These are phyloP conservation scores for Plasmopara halstedii DNA, from an alignment of 352 stramenopile species.

Conservation along the genomic window DNA sequence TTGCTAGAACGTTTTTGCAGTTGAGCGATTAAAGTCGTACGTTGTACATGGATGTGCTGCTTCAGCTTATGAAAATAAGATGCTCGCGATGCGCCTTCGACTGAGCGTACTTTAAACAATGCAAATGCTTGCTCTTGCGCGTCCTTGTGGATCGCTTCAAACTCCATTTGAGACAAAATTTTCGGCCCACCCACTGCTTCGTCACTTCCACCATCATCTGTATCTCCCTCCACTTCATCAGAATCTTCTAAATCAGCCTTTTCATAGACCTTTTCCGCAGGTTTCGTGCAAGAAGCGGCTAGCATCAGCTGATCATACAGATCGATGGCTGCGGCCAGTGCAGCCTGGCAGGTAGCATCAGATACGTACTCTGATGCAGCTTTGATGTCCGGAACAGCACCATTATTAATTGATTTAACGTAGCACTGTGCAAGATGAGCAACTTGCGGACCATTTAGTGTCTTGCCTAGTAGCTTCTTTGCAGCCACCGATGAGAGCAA, in stretches of 20 bases:
- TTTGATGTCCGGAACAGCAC: slow-evolving; percentile 72
- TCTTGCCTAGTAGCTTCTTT: slow-evolving; percentile 64
- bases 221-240: slow-evolving; percentile 19
- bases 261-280: slow-evolving; percentile 9
- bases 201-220: slow-evolving; percentile 9
- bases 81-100: slow-evolving; percentile 51
- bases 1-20: slow-evolving; percentile 54
- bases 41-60: slow-evolving; percentile 54
- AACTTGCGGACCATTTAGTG: slow-evolving; percentile 54
- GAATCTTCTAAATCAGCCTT: slow-evolving; percentile 17
- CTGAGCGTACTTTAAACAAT: slow-evolving; percentile 59
- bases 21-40: slow-evolving; percentile 36
- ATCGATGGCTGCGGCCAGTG: slow-evolving; percentile 40
- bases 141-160: slow-evolving; percentile 66
- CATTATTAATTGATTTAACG: slow-evolving; percentile 71
- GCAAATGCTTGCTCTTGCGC: slow-evolving; percentile 61
- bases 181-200: slow-evolving; percentile 6
- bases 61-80: slow-evolving; percentile 74
- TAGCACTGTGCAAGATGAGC: slow-evolving; percentile 60
- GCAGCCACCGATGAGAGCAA: slow-evolving; percentile 42
- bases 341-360: slow-evolving; percentile 65
- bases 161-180: slow-evolving; percentile 59
- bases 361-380: slow-evolving; percentile 78
- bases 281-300: slow-evolving; percentile 18
- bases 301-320: slow-evolving; percentile 52